A percentile compares a stretch with the other conserved stretches of the same genome.
phyloP scores from a whole-genome alignment of 2,329 filamentous ascomycete species.

The Chaetomium sp. region DNA sequence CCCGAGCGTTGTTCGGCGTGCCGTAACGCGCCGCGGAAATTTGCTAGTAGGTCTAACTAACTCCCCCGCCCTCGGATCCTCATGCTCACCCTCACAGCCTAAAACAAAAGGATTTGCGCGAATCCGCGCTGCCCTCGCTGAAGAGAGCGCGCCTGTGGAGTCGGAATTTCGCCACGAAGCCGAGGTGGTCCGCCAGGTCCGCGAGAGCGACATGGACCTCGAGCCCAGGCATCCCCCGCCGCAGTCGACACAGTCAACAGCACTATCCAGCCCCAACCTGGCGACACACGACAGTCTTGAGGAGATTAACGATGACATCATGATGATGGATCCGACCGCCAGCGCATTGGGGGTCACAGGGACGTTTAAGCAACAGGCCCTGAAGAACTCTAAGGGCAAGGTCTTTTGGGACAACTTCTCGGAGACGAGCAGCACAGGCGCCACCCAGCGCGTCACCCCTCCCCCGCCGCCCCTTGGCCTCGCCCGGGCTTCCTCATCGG shows the following conservation, averaged over 20 bases:
- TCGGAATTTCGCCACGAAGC: conserved; percentile 88
- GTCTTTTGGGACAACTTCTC: conserved; percentile 80
- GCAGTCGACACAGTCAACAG: conserved; percentile 55
- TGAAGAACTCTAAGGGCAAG: conserved; percentile 70
- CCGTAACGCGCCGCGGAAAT: conserved; percentile 85
- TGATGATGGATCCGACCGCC: conserved; percentile 57
- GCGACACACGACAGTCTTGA: conserved; percentile 67
- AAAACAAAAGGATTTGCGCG: conserved; percentile 96
- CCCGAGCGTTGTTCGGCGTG: conserved; percentile 73
- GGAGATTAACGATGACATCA: conserved; percentile 69
- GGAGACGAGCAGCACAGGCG: conserved; percentile 57
- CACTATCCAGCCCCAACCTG: conserved; percentile 69
- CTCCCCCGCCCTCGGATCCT: background rate
- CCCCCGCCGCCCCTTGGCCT: conserved; percentile 68
- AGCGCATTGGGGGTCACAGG: conserved; percentile 41
- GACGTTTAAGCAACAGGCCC: conserved; percentile 74
- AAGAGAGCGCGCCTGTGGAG: conserved; percentile 86
- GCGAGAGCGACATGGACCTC: conserved; percentile 77
- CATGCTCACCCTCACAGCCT: conserved; percentile 56
- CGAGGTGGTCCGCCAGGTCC: conserved; percentile 92
- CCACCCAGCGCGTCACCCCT: conserved; percentile 44
- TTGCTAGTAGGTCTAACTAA: conserved; percentile 70
- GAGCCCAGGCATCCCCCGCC: conserved; percentile 49
- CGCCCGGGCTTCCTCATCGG: conserved; percentile 60
- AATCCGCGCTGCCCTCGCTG: conserved; percentile 83